A percentile compares a stretch with the other conserved stretches of the same genome.
Evolutionary conservation across 2,329 filamentous ascomycete species (phyloP).

Genomic region (Cercospora citrullina): DNA sequence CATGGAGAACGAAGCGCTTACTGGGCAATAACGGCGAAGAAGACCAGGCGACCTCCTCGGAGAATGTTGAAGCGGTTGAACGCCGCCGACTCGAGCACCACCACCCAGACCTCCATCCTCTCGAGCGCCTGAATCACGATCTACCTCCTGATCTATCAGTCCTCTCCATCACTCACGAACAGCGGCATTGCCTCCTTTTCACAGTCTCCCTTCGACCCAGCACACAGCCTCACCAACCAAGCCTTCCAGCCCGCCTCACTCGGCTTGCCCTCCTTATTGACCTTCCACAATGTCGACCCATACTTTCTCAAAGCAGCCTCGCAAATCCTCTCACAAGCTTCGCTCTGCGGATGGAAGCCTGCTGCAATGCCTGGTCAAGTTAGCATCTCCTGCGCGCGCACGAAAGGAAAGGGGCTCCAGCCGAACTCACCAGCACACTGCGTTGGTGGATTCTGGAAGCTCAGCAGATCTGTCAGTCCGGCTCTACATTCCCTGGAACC

Average conservation of each 20-base stretch:
- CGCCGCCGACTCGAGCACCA: background rate
- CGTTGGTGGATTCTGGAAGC: slow-evolving; percentile 23
- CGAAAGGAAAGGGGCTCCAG: too few species aligned
- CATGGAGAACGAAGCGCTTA: background rate
- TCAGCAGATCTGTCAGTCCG: slow-evolving; percentile 3
- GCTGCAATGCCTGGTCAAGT: slow-evolving; percentile 8
- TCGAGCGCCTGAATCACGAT: background rate
- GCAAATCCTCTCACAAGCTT: slow-evolving; percentile 1
- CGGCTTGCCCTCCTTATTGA: background rate
- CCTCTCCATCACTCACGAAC: background rate
- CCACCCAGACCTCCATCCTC: background rate
- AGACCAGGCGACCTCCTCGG: background rate
- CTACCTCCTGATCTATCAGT: background rate
- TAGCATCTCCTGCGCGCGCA: background rate
- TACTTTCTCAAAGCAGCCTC: slow-evolving; percentile 13
- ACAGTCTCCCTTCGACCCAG: background rate
- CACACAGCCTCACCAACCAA: background rate
- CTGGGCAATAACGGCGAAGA: background rate
- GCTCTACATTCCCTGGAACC: slow-evolving; percentile 14
- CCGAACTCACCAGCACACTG: slow-evolving; percentile 19
- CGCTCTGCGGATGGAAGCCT: slow-evolving; percentile 1
- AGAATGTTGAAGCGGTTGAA: background rate
- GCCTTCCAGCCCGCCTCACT: background rate
- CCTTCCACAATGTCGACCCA: slow-evolving; percentile 3
- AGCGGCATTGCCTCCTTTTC: background rate